Conservation (phyloP, 371 early-diverging fungal genomes). For the Smittium mucronatum region DNA sequence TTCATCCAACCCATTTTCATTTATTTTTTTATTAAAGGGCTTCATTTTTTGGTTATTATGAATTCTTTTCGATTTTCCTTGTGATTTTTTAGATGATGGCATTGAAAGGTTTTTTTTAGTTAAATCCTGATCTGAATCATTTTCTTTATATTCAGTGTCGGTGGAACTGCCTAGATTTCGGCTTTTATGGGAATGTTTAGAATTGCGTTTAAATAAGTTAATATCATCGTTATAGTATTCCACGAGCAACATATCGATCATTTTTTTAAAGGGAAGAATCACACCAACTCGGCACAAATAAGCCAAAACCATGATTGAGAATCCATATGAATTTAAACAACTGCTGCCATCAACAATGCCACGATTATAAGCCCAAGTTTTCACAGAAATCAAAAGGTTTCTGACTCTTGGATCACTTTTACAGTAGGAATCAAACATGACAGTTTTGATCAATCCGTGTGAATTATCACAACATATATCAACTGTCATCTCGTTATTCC, state of each 20-base stretch:
- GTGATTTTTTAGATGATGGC: not conserved
- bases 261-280: conserved; percentile 1
- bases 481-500: not conserved
- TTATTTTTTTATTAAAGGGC: not conserved
- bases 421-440: not conserved
- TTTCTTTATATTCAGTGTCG: not conserved
- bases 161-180: not conserved
- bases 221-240: not conserved
- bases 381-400: not conserved
- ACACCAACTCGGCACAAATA: not conserved
- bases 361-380: not conserved
- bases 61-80: not conserved
- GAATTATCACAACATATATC: not conserved
- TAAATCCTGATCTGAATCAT: not conserved
- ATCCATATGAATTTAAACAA: conserved; percentile 4
- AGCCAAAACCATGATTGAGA: not conserved
- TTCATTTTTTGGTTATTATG: not conserved
- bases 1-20: not conserved
- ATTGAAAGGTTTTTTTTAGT: not conserved
- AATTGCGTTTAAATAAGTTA: too few species aligned
- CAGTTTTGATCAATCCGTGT: not conserved
- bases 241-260: not conserved
- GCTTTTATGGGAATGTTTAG: too few species aligned
- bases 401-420: conserved; percentile 2
- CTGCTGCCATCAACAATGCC: not conserved